Percentiles rank a stretch among this genome's conserved stretches.
Conservation (phyloP, 257 asterid species). For the Solanum pennellii region DNA sequence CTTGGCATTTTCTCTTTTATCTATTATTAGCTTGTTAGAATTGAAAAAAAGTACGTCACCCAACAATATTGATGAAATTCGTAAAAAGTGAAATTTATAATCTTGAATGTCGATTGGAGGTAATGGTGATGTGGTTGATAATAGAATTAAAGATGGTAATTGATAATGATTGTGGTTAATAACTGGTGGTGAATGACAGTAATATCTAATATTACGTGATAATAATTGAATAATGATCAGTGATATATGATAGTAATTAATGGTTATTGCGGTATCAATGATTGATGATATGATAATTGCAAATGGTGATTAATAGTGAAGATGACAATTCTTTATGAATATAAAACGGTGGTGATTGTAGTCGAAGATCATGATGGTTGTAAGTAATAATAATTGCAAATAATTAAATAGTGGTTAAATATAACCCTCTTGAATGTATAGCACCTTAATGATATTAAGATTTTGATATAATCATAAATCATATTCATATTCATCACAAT, state of each 20-base stretch:
- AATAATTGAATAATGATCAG: background rate
- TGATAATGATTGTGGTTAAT: background rate
- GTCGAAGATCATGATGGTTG: background rate
- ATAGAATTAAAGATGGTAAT: background rate
- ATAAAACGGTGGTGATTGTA: fast-evolving
- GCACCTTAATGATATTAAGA: background rate
- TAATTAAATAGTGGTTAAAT: background rate
- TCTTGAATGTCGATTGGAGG: background rate
- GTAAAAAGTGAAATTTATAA: too few relatives aligned
- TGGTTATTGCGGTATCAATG: background rate
- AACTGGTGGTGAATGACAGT: background rate
- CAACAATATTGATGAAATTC: background rate
- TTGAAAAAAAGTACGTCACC: background rate
- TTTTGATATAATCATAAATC: background rate
- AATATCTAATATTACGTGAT: background rate
- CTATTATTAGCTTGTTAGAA: background rate
- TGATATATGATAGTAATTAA: background rate
- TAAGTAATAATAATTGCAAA: background rate
- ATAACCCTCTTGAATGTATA: background rate
- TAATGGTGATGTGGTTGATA: background rate
- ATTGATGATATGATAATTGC: background rate
- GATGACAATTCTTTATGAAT: background rate
- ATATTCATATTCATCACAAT: background rate
- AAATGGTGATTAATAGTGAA: background rate
- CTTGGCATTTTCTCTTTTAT: background rate